phyloP scores from a whole-genome alignment of 805 yeast genomes.

The Metschnikowia cerradonensis region DNA sequence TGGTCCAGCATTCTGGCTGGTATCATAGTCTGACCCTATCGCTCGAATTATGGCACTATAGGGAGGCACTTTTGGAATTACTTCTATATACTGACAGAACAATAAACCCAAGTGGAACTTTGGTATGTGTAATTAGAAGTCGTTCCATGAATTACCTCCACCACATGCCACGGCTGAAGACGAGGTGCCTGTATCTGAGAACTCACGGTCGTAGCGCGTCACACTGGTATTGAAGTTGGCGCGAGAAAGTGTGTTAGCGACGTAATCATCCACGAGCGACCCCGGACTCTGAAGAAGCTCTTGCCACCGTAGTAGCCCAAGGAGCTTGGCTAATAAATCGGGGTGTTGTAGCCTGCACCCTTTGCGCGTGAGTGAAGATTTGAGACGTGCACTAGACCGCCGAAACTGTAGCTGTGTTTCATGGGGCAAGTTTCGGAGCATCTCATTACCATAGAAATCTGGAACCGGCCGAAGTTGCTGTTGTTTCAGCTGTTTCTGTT shows the following conservation, averaged over 20 bases:
- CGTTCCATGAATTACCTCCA: conserved; percentile 18
- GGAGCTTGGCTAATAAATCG: conserved; percentile 11
- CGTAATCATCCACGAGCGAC: conserved; percentile 18
- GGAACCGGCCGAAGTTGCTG: conserved; percentile 7
- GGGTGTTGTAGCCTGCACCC: conserved; percentile 9
- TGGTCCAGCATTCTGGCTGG: too few relatives aligned
- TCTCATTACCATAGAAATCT: conserved; percentile 16
- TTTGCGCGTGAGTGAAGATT: conserved; percentile 12
- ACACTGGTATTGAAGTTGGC: conserved; percentile 6
- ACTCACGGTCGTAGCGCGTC: conserved; percentile 8
- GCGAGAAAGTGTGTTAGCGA: conserved; percentile 17
- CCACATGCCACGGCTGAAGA: conserved; percentile 18
- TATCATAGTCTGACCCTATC: too few relatives aligned
- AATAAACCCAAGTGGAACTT: not conserved
- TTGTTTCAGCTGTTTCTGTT: conserved; percentile 1
- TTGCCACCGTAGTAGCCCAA: conserved; percentile 16
- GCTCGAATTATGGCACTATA: too few relatives aligned
- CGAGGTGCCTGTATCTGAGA: conserved; percentile 19
- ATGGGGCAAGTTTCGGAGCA: conserved; percentile 14
- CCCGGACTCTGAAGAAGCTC: conserved; percentile 14
- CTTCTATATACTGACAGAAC: not conserved
- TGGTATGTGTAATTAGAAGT: not conserved
- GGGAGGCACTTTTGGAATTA: not conserved
- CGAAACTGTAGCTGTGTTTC: conserved; percentile 12
- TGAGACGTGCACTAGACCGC: conserved; percentile 11